Evolutionary conservation across 495 filamentous ascomycete genomes (phyloP), one percentile per base, ranked within the genome.

Genomic region (Neurospora africana): DNA sequence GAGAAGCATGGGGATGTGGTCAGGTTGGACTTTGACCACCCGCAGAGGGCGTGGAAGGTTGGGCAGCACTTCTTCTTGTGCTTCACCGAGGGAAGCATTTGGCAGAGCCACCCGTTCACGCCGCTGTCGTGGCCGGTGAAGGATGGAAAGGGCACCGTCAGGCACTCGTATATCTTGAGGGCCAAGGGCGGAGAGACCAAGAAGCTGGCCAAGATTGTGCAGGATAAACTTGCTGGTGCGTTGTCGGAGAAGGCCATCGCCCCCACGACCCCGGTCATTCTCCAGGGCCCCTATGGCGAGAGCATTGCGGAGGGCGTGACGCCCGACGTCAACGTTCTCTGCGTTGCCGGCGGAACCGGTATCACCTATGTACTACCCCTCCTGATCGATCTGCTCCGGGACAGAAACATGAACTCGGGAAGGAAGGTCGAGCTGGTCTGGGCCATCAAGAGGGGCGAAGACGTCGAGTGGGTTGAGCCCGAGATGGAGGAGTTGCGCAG

Each of bases 21-120:
- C 2, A 78, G 88, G 1, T 81, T 91, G 21, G 84, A 88, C 38
- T 86, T 90, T 72, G 76, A 81, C 0, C 85, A 90, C 47, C 81
- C 79, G 13, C 88, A 90, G 70, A 81, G 82, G 19, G 72, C 85
- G 0, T 91, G 89, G 89, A 79, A 80, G 27, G 77, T 89, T 33
- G 89, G 89, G 10, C 86, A 92, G 76, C 90, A 91, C 72, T 92
- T 88, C 77, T 91, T 87, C 72, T 79, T 91, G 36, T 86, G 84
- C 74, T 91, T 92, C 72, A 79, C 87, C 0, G 82, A 84, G 30
- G 78, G 86, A 3, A 89, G 84, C 70, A 80, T 91, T 70, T 91
- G 89, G 86, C 88, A 92, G 79, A 86, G 86, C 0, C 90, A 92
- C 75, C 90, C 90, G 0, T 90, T 91, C 75, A 92, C 90, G 0